phyloP scores from a whole-genome alignment of 2,329 filamentous ascomycete genomes.

The Neonectria neomacrospora region DNA sequence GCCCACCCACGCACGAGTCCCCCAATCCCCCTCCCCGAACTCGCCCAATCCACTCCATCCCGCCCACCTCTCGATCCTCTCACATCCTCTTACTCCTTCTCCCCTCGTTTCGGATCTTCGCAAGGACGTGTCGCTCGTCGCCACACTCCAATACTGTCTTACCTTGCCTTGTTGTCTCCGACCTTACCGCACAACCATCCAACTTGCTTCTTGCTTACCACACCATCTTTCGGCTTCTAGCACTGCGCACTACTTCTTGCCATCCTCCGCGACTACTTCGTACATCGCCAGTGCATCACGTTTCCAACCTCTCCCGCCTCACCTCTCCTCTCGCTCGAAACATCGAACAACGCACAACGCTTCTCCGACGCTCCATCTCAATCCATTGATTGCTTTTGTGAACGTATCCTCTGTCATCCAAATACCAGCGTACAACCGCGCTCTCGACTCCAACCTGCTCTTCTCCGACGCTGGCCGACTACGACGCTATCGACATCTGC shows the following conservation, averaged over 20 bases:
- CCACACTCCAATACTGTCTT: conserved; percentile 33
- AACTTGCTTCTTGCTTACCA: conserved; percentile 7
- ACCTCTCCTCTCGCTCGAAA: conserved; percentile 25
- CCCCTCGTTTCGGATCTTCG: conserved; percentile 37
- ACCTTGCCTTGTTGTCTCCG: conserved; percentile 19
- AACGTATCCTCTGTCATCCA: conserved; percentile 1
- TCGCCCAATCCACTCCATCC: conserved; percentile 7
- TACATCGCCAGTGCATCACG: conserved; percentile 15
- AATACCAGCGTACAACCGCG: not conserved
- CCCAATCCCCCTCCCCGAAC: not conserved
- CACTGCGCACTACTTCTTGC: conserved; percentile 14
- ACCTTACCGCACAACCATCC: not conserved
- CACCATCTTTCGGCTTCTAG: conserved; percentile 6
- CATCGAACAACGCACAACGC: conserved; percentile 15
- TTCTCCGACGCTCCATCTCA: not conserved
- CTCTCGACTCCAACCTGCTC: not conserved
- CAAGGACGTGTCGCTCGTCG: conserved; percentile 42
- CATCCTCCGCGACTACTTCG: conserved; percentile 30
- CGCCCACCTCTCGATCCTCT: conserved; percentile 19
- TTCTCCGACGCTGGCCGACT: conserved; percentile 11
- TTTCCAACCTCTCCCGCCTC: conserved; percentile 11
- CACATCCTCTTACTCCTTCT: conserved; percentile 23
- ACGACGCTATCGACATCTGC: conserved; percentile 3
- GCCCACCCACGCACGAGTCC: conserved; percentile 10
- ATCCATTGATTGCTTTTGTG: conserved; percentile 2